Evolutionary conservation across 73 alveolate species (phyloP), one percentile per base, ranked within the genome.

Genomic region (Paramecium tetraurelia): DNA sequence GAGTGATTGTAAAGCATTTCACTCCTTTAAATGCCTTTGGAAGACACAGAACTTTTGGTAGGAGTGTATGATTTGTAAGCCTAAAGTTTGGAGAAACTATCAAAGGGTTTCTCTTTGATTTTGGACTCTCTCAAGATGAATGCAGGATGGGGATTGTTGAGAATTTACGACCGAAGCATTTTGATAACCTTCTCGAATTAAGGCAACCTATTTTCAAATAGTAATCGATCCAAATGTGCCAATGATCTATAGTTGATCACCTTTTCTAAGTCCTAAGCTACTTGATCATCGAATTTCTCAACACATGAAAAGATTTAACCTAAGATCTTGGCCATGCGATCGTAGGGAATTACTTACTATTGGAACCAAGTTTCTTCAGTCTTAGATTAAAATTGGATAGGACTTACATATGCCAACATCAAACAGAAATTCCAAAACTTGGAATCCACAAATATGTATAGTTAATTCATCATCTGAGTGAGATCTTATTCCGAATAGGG

Each of bases 161-260:
- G 35, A 14, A 80, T 80, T 46, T 41, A 46, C 3, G 31, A n/a
- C 2, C 72, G 20, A 44, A 80, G 35, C 31, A 44, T 18, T 44
- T 22, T 43, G 10, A 80, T 80, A 4, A 22, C 27, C 14, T 80
- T 80, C 16, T 80, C 90, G 24, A 80, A 80, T 80, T 33, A 20
- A 8, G 76, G 76, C 7, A 80, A 24, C 11, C 29, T 48, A 44
- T 80, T 48, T 22, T 80, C 29, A 35, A 80, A 80, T 44, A 80
- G 22, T 14, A 80, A 31, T 80, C 90, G 11, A 80, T 80, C 57
- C 46, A 80, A 35, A 35, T 80, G 90, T 21, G 90, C 75, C 22
- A 44, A 22, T 43, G 90, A 80, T 43, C 90, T 59, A 48, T 80
- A 80, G 21, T 80, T 24, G 5, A 80, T 44, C 3, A 44, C 72